phyloP scores from a whole-genome alignment of 2,329 filamentous ascomycete species.

The Gaeumannomyces sp. region DNA sequence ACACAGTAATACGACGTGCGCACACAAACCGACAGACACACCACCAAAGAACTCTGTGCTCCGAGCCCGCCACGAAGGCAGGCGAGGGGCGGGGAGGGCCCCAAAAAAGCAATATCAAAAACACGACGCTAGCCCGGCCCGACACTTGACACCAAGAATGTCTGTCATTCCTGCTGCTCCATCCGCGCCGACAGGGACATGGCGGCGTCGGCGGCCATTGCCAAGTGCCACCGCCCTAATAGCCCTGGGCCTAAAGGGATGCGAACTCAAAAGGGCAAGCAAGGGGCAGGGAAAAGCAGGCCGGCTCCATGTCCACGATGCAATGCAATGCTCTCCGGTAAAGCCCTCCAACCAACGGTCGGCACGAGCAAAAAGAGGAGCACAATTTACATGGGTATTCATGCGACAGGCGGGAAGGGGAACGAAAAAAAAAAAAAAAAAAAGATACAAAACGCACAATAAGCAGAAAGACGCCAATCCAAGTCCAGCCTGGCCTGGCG shows the following conservation, averaged over 20 bases:
- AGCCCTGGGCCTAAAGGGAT: neutral
- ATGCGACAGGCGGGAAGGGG: no score
- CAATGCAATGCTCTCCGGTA: no score
- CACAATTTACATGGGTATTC: no score
- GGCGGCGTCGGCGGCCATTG: neutral
- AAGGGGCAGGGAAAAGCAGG: neutral
- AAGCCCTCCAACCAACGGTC: no score
- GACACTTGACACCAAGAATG: slow-evolving; percentile 1
- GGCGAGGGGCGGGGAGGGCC: neutral
- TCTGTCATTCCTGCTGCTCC: neutral
- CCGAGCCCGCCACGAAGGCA: neutral
- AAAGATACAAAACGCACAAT: no score
- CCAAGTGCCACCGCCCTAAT: neutral
- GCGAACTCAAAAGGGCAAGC: neutral
- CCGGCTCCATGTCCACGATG: neutral
- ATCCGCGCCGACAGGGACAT: neutral
- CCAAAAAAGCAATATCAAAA: neutral
- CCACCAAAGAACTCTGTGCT: neutral
- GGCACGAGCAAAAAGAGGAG: no score
- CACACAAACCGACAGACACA: neutral
- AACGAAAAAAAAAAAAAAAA: neutral
- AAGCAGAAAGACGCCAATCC: no score
- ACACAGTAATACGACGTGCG: neutral
- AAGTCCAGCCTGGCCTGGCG: no score
- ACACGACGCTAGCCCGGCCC: neutral